Evolutionary conservation across 2,329 filamentous ascomycete species (phyloP).

Genomic region (Sordariomycetes sp.): DNA sequence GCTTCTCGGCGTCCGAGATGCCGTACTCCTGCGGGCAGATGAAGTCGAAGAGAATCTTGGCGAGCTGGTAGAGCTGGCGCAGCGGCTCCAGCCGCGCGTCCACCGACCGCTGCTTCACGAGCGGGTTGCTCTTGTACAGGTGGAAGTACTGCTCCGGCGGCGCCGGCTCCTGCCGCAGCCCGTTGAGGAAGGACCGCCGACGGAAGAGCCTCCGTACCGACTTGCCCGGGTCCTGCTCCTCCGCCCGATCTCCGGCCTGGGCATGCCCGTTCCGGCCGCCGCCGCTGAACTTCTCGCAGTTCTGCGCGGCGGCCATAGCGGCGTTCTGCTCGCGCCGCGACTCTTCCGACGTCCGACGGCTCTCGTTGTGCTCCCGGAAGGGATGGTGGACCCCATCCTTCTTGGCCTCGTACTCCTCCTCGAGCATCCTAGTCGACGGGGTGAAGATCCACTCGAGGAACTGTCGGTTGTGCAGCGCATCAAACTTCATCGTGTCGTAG

Average conservation of each 20-base stretch:
- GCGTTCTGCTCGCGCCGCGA: slow-evolving; percentile 13
- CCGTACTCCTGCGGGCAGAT: slow-evolving; percentile 98
- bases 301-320: slow-evolving; percentile 12
- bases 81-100: slow-evolving; percentile 80
- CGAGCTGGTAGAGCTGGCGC: slow-evolving; percentile 82
- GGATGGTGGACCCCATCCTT: slow-evolving; percentile 19
- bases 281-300: slow-evolving; percentile 15
- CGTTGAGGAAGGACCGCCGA: slow-evolving; percentile 45
- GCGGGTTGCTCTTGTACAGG: slow-evolving; percentile 65
- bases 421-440: slow-evolving; percentile 64
- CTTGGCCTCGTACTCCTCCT: slow-evolving; percentile 46
- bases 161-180: slow-evolving; percentile 29
- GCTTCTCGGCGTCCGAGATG: slow-evolving; percentile 87
- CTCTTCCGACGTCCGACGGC: slow-evolving; percentile 20
- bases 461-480: slow-evolving; percentile 88
- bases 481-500: slow-evolving; percentile 99
- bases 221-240: background rate
- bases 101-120: slow-evolving; percentile 55
- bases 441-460: slow-evolving; percentile 98
- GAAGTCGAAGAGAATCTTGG: slow-evolving; percentile 94
- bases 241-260: background rate
- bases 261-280: slow-evolving; percentile 2
- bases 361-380: slow-evolving; percentile 25
- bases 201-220: slow-evolving; percentile 40
- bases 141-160: slow-evolving; percentile 72